Conservation (phyloP, 768 basidiomycete species). For the Pleurotus ostreatus region DNA sequence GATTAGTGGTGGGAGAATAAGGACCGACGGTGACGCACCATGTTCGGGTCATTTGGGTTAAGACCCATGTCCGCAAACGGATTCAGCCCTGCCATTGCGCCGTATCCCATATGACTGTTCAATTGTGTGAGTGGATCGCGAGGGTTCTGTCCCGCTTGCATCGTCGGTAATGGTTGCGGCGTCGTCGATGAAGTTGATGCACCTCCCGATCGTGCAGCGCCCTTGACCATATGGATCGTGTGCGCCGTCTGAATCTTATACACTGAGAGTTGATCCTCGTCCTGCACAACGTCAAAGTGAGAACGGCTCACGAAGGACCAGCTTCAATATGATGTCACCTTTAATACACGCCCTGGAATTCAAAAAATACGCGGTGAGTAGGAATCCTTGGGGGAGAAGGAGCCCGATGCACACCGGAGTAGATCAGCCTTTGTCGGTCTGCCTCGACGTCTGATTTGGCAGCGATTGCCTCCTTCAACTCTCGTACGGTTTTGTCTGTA, state of each 20-base stretch:
- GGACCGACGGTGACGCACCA: constrained; percentile 46
- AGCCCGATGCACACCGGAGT: constrained; percentile 59
- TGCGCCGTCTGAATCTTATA: constrained; percentile 92
- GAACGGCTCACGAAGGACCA: not conserved
- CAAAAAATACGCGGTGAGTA: not conserved
- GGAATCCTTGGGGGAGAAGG: not conserved
- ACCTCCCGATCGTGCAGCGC: constrained; percentile 52
- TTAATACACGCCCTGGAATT: constrained; percentile 62
- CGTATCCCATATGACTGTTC: constrained; percentile 75
- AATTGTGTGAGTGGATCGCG: constrained; percentile 82
- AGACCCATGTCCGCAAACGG: constrained; percentile 90
- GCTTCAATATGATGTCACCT: constrained; percentile 33
- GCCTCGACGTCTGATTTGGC: constrained; percentile 82
- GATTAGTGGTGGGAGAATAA: not conserved
- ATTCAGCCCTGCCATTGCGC: constrained; percentile 81
- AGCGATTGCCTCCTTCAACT: constrained; percentile 90
- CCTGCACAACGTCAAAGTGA: constrained; percentile 34
- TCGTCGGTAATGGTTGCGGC: constrained; percentile 67
- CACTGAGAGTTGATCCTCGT: constrained; percentile 73
- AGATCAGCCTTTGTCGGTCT: constrained; percentile 87
- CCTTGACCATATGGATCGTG: constrained; percentile 94
- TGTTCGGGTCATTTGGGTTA: constrained; percentile 91
- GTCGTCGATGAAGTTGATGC: constrained; percentile 34
- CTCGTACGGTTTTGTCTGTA: constrained; percentile 79
- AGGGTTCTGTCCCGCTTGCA: constrained; percentile 90